phyloP scores from a whole-genome alignment of 176 grass and related monocot genomes.

The Saccharum spontaneum region DNA sequence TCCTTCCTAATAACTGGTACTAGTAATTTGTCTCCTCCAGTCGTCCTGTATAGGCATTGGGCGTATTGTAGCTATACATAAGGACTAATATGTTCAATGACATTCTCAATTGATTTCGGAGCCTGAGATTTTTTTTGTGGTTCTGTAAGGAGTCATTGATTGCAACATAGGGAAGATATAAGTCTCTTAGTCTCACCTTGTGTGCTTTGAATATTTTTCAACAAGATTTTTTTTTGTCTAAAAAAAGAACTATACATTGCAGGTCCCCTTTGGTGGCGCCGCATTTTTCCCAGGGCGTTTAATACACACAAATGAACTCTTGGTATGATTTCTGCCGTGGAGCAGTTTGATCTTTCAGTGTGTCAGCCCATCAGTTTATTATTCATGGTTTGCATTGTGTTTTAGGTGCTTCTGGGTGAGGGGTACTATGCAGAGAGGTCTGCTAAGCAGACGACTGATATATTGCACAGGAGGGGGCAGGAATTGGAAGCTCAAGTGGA shows the following conservation, averaged over 20 bases:
- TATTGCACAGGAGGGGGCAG: constrained; percentile 71
- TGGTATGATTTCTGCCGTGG: constrained; percentile 45
- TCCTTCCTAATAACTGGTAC: neutral
- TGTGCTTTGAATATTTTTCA: neutral
- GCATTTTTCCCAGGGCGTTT: constrained; percentile 85
- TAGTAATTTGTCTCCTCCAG: neutral
- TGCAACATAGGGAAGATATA: neutral
- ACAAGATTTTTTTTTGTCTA: neutral
- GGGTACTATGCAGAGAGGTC: constrained; percentile 81
- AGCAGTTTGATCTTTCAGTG: neutral
- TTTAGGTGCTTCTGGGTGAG: constrained; percentile 90
- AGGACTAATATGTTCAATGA: neutral
- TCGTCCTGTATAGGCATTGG: neutral
- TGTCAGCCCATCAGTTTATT: neutral
- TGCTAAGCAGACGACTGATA: constrained; percentile 74
- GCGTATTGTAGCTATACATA: neutral
- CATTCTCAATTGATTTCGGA: neutral
- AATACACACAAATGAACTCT: constrained; percentile 83
- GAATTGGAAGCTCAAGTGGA: constrained; percentile 71
- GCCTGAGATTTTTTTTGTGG: neutral
- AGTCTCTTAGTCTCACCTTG: neutral
- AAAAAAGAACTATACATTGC: neutral
- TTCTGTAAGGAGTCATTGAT: neutral
- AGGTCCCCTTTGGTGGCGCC: constrained; percentile 88
- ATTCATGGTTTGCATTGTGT: constrained; percentile 17